Conservation (phyloP, 371 early-diverging fungal genomes). For the Mortierella sp. region DNA sequence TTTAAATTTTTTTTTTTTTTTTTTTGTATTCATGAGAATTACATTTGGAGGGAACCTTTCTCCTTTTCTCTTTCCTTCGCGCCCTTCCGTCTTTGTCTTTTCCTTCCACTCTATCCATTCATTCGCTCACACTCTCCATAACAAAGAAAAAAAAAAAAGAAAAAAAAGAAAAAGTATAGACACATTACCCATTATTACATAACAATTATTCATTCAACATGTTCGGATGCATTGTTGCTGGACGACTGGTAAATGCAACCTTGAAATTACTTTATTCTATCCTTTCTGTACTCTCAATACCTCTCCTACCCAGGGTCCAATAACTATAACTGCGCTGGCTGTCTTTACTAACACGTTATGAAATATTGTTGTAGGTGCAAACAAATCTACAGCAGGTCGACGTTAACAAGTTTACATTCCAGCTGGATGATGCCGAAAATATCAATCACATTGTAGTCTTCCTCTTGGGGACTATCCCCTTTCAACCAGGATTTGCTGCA, state of each 20-base stretch:
- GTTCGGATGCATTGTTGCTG: conserved; percentile 93
- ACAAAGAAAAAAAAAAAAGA: too few relatives aligned
- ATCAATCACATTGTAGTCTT: conserved; percentile 96
- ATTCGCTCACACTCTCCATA: not conserved
- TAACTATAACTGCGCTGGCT: too few relatives aligned
- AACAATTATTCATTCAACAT: conserved; percentile 55
- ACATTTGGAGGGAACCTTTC: conserved; percentile 1
- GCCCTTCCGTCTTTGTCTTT: not conserved
- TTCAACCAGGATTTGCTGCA: conserved; percentile 87
- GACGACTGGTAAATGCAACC: conserved; percentile 72
- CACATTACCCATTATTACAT: too few relatives aligned
- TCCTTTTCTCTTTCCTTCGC: not conserved
- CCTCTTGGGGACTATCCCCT: conserved; percentile 85
- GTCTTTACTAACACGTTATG: too few relatives aligned
- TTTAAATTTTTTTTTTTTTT: too few relatives aligned
- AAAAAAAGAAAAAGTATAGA: too few relatives aligned
- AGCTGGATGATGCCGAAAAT: conserved; percentile 80
- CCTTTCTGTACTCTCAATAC: not conserved
- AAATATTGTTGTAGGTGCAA: conserved; percentile 73
- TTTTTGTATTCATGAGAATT: not conserved
- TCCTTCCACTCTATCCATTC: not conserved
- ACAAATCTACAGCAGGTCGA: conserved; percentile 92
- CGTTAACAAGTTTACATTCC: conserved; percentile 84
- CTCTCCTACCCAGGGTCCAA: too few relatives aligned
- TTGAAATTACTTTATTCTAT: conserved; percentile 6